Evolutionary conservation across 2,329 filamentous ascomycete species (phyloP).

Genomic region (Penicillium sp.): DNA sequence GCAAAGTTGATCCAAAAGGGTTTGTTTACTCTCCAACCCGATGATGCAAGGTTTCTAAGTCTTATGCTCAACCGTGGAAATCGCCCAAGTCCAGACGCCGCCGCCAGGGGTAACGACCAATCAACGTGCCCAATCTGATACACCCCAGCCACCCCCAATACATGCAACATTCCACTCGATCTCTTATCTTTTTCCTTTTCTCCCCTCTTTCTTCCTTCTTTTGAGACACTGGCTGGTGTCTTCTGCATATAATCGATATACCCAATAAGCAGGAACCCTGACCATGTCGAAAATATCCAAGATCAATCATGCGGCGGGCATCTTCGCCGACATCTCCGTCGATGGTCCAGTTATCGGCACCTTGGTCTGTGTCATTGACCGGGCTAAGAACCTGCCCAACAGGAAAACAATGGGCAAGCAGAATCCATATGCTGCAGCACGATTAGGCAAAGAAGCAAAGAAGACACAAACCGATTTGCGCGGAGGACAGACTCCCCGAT

Average conservation of each 20-base stretch:
- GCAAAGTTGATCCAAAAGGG: too few species aligned
- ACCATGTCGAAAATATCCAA: slow-evolving; percentile 50
- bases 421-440: slow-evolving; percentile 91
- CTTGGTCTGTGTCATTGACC: slow-evolving; percentile 84
- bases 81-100: slow-evolving; percentile 10
- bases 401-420: slow-evolving; percentile 97
- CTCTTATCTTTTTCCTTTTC: slow-evolving; percentile 16
- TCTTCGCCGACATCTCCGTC: slow-evolving; percentile 88
- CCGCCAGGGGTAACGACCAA: slow-evolving; percentile 22
- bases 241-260: neutral
- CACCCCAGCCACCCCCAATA: slow-evolving; percentile 26
- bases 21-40: slow-evolving; percentile 3
- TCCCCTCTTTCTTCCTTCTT: slow-evolving; percentile 3
- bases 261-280: neutral
- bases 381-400: slow-evolving; percentile 95
- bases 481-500: slow-evolving; percentile 91
- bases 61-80: neutral
- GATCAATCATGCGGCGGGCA: slow-evolving; percentile 78
- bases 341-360: slow-evolving; percentile 93
- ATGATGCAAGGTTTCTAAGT: slow-evolving; percentile 11
- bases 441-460: slow-evolving; percentile 93
- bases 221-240: slow-evolving; percentile 12
- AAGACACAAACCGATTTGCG: slow-evolving; percentile 93
- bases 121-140: slow-evolving; percentile 2
- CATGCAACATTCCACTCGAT: slow-evolving; percentile 18